phyloP scores from a whole-genome alignment of 306 rosid species.

The Sicyos edulis region DNA sequence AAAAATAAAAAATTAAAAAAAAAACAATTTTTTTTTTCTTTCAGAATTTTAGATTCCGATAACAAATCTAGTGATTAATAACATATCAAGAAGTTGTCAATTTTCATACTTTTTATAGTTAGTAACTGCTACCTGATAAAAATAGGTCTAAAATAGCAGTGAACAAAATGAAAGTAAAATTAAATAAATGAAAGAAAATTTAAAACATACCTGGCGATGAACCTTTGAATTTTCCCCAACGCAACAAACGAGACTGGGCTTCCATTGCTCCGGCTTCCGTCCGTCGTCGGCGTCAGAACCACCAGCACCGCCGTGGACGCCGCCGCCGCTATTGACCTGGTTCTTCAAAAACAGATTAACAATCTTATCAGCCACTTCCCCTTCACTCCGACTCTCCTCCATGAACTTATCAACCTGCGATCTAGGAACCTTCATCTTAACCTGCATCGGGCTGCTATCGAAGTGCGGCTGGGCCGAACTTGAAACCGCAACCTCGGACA shows the following conservation, averaged over 20 bases:
- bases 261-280: background rate
- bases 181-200: background rate
- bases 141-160: background rate
- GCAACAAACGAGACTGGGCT: background rate
- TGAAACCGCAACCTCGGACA: slow-evolving; percentile 48
- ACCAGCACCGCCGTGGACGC: background rate
- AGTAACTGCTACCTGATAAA: background rate
- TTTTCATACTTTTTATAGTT: background rate
- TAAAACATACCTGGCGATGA: slow-evolving; percentile 6
- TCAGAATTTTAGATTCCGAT: too few species aligned
- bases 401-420: slow-evolving; percentile 55
- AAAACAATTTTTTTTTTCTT: too few species aligned
- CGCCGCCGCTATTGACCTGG: background rate
- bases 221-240: slow-evolving; percentile 3
- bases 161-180: background rate
- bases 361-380: slow-evolving; percentile 62
- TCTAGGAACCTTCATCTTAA: slow-evolving; percentile 65
- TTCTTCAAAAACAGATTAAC: background rate
- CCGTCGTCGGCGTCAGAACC: background rate
- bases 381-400: slow-evolving; percentile 51
- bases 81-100: too few species aligned
- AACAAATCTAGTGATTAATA: too few species aligned
- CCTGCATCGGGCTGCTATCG: slow-evolving; percentile 34
- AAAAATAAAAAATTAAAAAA: too few species aligned
- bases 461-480: slow-evolving; percentile 10